Evolutionary conservation across 2,329 filamentous ascomycete genomes (phyloP).

Genomic region (Colletotrichum trifolii): DNA sequence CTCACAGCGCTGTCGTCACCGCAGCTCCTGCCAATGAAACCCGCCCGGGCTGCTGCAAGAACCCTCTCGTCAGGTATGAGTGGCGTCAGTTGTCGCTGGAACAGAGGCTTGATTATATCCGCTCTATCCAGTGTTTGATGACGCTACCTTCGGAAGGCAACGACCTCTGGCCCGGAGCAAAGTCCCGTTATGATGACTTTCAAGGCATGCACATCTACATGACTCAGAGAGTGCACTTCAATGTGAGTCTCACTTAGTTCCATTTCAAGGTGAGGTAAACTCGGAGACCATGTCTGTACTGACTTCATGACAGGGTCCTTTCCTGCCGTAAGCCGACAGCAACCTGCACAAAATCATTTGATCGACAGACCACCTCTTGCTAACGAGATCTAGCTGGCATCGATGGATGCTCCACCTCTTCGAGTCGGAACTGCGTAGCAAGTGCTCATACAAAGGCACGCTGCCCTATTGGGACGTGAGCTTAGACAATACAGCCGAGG

Average conservation of each 20-base stretch:
- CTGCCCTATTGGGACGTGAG: conserved; percentile 41
- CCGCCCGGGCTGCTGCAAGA: background rate
- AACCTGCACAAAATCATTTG: background rate
- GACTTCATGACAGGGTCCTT: background rate
- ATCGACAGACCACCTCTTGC: background rate
- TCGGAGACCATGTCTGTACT: background rate
- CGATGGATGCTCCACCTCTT: conserved; percentile 37
- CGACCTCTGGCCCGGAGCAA: conserved; percentile 32
- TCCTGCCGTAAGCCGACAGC: conserved; percentile 3
- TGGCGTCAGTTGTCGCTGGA: conserved; percentile 13
- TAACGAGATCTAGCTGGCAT: conserved; percentile 3
- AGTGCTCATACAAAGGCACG: conserved; percentile 40
- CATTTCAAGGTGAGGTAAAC: background rate
- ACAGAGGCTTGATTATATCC: conserved; percentile 27
- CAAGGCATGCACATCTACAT: conserved; percentile 41
- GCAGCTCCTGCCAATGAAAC: background rate
- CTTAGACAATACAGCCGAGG: conserved; percentile 24
- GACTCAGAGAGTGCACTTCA: conserved; percentile 39
- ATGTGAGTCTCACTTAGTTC: background rate
- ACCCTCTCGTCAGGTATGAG: background rate
- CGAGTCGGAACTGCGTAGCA: conserved; percentile 39
- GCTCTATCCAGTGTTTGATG: conserved; percentile 31
- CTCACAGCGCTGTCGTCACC: background rate
- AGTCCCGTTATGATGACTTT: conserved; percentile 42
- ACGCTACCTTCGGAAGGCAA: conserved; percentile 2